These are phyloP conservation scores for Coemansia sp. DNA, from an alignment of 192 early-diverging fungal genomes.

Conservation along the genomic window DNA sequence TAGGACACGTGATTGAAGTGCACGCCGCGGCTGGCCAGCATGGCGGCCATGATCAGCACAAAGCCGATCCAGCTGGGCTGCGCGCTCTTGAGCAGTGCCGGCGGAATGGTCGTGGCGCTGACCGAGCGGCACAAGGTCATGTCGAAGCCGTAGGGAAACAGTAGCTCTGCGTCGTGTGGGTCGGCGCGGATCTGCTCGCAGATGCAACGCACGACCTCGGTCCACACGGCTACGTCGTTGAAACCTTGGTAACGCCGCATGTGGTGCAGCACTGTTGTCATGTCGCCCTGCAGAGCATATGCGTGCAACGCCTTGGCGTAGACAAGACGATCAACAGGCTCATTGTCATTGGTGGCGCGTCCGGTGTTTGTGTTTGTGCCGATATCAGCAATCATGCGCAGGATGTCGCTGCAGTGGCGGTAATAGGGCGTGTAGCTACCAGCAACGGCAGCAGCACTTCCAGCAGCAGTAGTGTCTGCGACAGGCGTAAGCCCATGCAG, in stretches of 20 bases:
- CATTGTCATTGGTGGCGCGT: neutral
- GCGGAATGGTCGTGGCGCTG: neutral
- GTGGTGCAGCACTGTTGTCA: conserved; percentile 16
- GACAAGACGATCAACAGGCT: conserved; percentile 3
- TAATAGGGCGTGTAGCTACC: conserved; percentile 7
- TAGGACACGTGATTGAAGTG: conserved; percentile 18
- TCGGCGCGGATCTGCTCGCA: conserved; percentile 5
- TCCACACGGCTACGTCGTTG: conserved; percentile 26
- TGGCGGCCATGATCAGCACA: conserved; percentile 4
- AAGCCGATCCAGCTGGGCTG: conserved; percentile 19
- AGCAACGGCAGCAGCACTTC: too few species aligned
- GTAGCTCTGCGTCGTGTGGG: neutral
- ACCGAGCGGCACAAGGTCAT: neutral
- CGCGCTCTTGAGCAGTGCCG: neutral
- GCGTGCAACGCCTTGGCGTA: conserved; percentile 22
- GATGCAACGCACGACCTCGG: conserved; percentile 23
- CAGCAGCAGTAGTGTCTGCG: too few species aligned
- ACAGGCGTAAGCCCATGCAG: conserved; percentile 9
- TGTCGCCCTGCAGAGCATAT: conserved; percentile 17
- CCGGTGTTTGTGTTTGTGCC: neutral
- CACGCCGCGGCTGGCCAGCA: conserved; percentile 3
- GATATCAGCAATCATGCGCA: conserved; percentile 3
- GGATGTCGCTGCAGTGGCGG: conserved; percentile 9
- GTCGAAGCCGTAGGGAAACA: conserved; percentile 5
- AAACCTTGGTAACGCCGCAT: conserved; percentile 17